Evolutionary conservation across 345 rosid species (phyloP), one percentile per base, ranked within the genome.

Genomic region (Gossypium anomalum): DNA sequence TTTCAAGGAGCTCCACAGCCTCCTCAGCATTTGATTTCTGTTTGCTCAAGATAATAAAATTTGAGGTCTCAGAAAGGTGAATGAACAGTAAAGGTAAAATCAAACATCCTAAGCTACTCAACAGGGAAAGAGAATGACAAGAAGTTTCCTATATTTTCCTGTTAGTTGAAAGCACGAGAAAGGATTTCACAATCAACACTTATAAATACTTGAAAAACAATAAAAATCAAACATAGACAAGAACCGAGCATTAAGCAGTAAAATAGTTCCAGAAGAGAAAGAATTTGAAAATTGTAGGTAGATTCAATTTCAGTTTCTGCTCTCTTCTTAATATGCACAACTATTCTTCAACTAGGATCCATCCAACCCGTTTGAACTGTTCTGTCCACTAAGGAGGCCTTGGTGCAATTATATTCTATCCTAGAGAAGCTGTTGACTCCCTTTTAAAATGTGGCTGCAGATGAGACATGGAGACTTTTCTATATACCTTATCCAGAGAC

Each of bases 21-120:
- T 92, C 97, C 76, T 83, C 86, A 82, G 83, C 80, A 67, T 86
- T 86, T 69, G 88, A 83, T 78, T 85, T 86, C 97, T 92, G 87
- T 66, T 20, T 58, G 25, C 59, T 64, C 65, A 63, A 49, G 25
- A 22, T 11, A 64, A 63, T 34, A 71, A 75, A 3, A 34, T 55
- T 52, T 70, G 7, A 73, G 38, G 72, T 57, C 57, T 51, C 72
- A 61, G 14, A 71, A 60, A 62, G 65, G 15, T 59, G 25, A 78
- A 81, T 7, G 70, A 56, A 67, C 22, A 48, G 69, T 25, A 51
- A 51, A 51, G 8, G 15, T 16, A n/a, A 47, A 38, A 34, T 67
- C 59, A 49, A 72, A 72, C 59, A 75, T 61, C 43, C 76, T 34
- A 71, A 20, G 61, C 44, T 15, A 57, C 61, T n/a, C 25, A 11